phyloP scores from a whole-genome alignment of 495 filamentous ascomycete genomes.

The Hypoxylon trugodes region DNA sequence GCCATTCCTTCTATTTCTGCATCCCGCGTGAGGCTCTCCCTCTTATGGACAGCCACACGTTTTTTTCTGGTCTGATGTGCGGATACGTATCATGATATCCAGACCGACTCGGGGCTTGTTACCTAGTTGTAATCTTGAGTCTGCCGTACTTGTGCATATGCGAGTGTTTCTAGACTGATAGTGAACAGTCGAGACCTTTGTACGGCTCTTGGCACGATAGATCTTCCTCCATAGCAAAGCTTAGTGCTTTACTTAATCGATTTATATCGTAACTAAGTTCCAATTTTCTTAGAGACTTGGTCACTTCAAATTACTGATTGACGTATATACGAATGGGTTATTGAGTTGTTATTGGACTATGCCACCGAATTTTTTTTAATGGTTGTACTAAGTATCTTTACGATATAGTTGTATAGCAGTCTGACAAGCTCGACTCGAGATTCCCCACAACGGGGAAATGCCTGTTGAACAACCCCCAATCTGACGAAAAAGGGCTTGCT shows the following conservation, averaged over 20 bases:
- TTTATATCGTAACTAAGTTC: not conserved
- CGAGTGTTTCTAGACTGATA: conserved; percentile 17
- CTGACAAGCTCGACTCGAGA: conserved; percentile 22
- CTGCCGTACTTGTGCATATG: conserved; percentile 27
- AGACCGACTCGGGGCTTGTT: conserved; percentile 25
- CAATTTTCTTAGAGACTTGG: conserved; percentile 10
- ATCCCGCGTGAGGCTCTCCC: conserved; percentile 39
- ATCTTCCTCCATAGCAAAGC: conserved; percentile 22
- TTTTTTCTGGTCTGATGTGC: conserved; percentile 26
- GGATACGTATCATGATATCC: conserved; percentile 29
- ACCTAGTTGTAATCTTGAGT: conserved; percentile 16
- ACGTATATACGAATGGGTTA: conserved; percentile 4
- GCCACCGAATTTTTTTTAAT: conserved; percentile 16
- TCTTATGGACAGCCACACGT: conserved; percentile 12
- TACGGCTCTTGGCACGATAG: conserved; percentile 26
- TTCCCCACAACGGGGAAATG: conserved; percentile 38
- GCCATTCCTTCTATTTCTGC: conserved; percentile 38
- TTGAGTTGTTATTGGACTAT: too few relatives aligned
- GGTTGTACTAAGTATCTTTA: conserved; percentile 5
- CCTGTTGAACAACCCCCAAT: conserved; percentile 30
- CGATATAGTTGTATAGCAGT: conserved; percentile 1
- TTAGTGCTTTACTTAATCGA: conserved; percentile 23
- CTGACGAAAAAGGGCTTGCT: conserved; percentile 24
- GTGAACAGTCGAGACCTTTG: conserved; percentile 24
- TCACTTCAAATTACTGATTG: conserved; percentile 9